These are phyloP conservation scores for Neohortaea acidophila DNA, from an alignment of 495 filamentous ascomycete species.

Conservation along the genomic window DNA sequence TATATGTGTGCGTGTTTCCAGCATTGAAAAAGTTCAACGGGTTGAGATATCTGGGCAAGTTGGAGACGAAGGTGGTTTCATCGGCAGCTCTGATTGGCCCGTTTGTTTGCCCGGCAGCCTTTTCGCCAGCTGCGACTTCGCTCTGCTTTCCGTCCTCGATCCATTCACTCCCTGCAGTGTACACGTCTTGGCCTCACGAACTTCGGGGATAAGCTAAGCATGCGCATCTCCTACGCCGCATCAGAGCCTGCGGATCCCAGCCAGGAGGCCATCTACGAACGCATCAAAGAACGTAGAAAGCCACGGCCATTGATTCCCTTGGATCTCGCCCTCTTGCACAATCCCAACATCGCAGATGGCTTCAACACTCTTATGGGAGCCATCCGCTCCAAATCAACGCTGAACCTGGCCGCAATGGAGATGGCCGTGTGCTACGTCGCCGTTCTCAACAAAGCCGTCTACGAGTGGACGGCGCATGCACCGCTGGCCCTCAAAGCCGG, in stretches of 20 bases:
- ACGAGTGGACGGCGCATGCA: slow-evolving; percentile 26
- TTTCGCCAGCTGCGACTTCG: no score
- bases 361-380: slow-evolving; percentile 26
- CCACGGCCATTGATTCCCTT: slow-evolving; percentile 22
- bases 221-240: slow-evolving; percentile 27
- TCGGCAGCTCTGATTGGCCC: no score
- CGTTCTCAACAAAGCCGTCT: slow-evolving; percentile 24
- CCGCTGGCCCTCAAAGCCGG: slow-evolving; percentile 27
- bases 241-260: slow-evolving; percentile 18
- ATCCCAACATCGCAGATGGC: slow-evolving; percentile 25
- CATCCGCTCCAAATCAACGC: slow-evolving; percentile 22
- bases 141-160: no score
- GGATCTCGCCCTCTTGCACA: slow-evolving; percentile 26
- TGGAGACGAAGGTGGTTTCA: no score
- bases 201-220: no score
- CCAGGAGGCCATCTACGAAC: slow-evolving; percentile 19
- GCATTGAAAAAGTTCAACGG: no score
- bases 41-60: no score
- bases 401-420: slow-evolving; percentile 20
- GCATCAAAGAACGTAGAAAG: slow-evolving; percentile 22
- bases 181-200: no score
- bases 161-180: no score
- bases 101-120: no score
- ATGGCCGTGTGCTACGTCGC: slow-evolving; percentile 27
- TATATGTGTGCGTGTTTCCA: not conserved